Percentiles rank a stretch among this genome's conserved stretches.
Evolutionary conservation across 352 stramenopile species (phyloP).

Genomic region (Phytophthora litchii): DNA sequence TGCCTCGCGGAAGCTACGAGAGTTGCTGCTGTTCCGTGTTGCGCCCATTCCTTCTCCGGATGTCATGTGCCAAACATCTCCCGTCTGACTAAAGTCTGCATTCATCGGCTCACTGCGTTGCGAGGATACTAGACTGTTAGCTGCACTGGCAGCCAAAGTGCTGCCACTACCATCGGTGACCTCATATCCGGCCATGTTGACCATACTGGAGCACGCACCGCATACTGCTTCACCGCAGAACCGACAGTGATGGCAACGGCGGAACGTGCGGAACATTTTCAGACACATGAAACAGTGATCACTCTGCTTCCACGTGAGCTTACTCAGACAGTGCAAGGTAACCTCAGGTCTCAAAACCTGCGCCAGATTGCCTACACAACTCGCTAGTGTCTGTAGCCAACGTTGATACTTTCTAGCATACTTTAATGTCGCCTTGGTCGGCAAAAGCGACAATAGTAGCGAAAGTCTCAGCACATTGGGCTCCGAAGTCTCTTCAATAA

Average conservation of each 20-base stretch:
- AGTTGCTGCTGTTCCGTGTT: slow-evolving; percentile 17
- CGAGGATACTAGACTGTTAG: slow-evolving; percentile 16
- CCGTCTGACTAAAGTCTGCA: slow-evolving; percentile 33
- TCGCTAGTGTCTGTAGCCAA: slow-evolving; percentile 42
- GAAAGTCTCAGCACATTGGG: slow-evolving; percentile 42
- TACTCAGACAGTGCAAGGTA: slow-evolving; percentile 42
- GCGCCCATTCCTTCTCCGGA: slow-evolving; percentile 6
- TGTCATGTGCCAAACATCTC: slow-evolving; percentile 28
- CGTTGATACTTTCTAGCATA: slow-evolving; percentile 41
- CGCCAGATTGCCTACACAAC: slow-evolving; percentile 42
- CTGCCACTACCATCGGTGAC: slow-evolving; percentile 34
- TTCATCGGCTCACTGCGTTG: slow-evolving; percentile 10
- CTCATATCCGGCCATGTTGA: slow-evolving; percentile 50
- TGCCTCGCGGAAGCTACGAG: slow-evolving; percentile 20
- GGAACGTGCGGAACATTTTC: slow-evolving; percentile 76
- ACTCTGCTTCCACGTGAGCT: slow-evolving; percentile 63
- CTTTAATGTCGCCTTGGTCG: slow-evolving; percentile 38
- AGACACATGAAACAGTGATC: slow-evolving; percentile 73
- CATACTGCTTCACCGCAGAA: slow-evolving; percentile 78
- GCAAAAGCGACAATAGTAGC: slow-evolving; percentile 56
- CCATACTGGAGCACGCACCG: slow-evolving; percentile 62
- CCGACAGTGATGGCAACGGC: slow-evolving; percentile 73
- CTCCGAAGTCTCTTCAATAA: slow-evolving; percentile 56
- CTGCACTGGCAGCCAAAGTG: slow-evolving; percentile 25
- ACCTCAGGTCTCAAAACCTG: slow-evolving; percentile 26